Base-by-base conservation (phyloP, 2,329 filamentous ascomycete genomes). In the Zasmidium citrigriseum region DNA sequence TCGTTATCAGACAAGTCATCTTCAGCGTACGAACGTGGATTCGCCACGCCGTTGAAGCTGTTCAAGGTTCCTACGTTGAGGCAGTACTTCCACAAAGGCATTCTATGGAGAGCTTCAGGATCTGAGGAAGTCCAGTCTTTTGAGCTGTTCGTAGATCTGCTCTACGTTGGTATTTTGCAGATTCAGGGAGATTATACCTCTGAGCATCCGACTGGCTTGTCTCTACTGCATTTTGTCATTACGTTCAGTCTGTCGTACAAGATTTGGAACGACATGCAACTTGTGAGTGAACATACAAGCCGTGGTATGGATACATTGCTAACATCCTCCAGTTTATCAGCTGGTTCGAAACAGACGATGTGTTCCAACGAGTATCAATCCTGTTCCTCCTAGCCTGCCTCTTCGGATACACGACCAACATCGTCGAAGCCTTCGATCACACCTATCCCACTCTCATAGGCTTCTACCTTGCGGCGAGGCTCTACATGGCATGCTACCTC, bases 41-140 rank as follows among this genome's bases (percentile, higher is more conserved):
- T 55, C 24, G 67, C 63, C 2, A 61, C 58, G 49, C 77, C 80
- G 1, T 79, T 86, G 67, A 82, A 81, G 67, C 73, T 88, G 58
- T 85, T 84, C 68, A 83, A 83, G 68, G 80, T 78, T 61, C 86
- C 86, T 0, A 80, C 83, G 5, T 77, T 88, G 2, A 78, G 85
- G 58, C 86, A 88, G 73, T 88, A 87, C 73, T 87, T 87, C 65
- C 85, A 88, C 68, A 83, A 84, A 58, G 85, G 85, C 0, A 76
- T 88, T 12, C 72, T 89, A 7, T 88, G 86, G 86, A 77, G 86
- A 51, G 82, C 84, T 1, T 79, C 78, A 7, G 80, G 82, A 52
- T 75, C 78, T 20, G 83, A 85, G n/a, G 80, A 87, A 70, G 84
- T 87, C 4, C 83, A 83, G 63, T 81, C 79, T 16, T 87, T 87